A percentile compares a stretch with the other conserved stretches of the same genome.
These are phyloP conservation scores for Cladosporium phlei DNA, from an alignment of 2,329 filamentous ascomycete species.

Conservation along the genomic window DNA sequence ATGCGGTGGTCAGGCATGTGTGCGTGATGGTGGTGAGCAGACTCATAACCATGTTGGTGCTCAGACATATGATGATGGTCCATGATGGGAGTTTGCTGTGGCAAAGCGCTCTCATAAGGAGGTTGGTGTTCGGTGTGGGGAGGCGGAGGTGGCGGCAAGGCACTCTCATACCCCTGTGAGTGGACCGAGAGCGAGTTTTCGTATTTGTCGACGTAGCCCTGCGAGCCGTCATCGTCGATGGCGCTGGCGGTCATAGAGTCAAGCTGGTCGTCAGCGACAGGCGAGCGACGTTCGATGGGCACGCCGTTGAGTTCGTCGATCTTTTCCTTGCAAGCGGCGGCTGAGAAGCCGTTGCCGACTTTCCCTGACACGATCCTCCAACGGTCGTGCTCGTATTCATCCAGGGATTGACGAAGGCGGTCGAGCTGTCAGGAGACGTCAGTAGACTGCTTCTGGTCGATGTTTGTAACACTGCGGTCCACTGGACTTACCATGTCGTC, in stretches of 20 bases:
- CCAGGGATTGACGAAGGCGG: conserved; percentile 69
- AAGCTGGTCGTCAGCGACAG: conserved; percentile 15
- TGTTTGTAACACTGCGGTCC: background rate
- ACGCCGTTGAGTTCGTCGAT: conserved; percentile 54
- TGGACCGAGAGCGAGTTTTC: conserved; percentile 10
- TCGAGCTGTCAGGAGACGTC: conserved; percentile 55
- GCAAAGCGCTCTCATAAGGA: conserved; percentile 7
- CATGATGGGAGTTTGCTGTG: background rate
- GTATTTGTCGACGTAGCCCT: conserved; percentile 9
- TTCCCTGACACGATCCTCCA: conserved; percentile 91
- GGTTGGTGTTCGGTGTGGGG: background rate
- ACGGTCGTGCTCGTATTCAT: conserved; percentile 85
- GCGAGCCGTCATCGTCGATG: conserved; percentile 8
- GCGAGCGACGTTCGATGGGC: conserved; percentile 5
- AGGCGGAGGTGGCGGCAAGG: background rate
- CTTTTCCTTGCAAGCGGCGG: conserved; percentile 79
- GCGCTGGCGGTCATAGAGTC: conserved; percentile 12
- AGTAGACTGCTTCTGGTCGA: background rate
- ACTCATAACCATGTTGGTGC: conserved; percentile 4
- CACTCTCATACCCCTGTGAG: conserved; percentile 3
- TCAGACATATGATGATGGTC: conserved; percentile 1
- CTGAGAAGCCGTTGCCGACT: conserved; percentile 84
- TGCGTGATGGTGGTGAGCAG: background rate
- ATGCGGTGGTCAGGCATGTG: conserved; percentile 3
- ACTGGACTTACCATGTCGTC: conserved; percentile 72